These are phyloP conservation scores for Heterococcus sp. DNA, from an alignment of 108 stramenopile species.

Conservation along the genomic window DNA sequence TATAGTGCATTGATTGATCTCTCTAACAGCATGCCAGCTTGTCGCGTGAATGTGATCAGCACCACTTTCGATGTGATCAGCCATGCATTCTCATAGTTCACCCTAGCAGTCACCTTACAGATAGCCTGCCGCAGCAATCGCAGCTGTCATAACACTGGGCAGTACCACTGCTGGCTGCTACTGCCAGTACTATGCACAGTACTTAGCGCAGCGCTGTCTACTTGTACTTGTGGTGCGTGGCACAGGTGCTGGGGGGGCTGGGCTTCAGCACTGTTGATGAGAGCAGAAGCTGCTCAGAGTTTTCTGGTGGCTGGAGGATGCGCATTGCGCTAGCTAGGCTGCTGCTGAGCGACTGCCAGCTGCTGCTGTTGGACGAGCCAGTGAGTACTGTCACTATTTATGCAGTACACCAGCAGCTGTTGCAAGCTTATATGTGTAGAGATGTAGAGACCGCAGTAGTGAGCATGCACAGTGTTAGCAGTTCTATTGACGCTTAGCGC, in stretches of 20 bases:
- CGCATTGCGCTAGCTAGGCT: conserved; percentile 78
- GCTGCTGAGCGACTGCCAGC: conserved; percentile 71
- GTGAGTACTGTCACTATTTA: too few species aligned
- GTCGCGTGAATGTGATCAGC: not conserved
- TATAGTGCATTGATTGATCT: not conserved
- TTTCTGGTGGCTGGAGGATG: conserved; percentile 94
- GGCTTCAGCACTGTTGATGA: conserved; percentile 73
- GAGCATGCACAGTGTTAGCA: too few species aligned
- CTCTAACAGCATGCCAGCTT: not conserved
- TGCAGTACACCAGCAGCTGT: too few species aligned
- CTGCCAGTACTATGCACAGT: not conserved
- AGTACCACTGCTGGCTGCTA: not conserved
- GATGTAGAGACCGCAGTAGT: too few species aligned
- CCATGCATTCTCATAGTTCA: not conserved
- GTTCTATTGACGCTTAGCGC: too few species aligned
- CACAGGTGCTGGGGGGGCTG: conserved; percentile 72
- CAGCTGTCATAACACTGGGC: not conserved
- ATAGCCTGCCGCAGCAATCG: not conserved
- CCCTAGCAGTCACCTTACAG: not conserved
- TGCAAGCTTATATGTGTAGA: too few species aligned
- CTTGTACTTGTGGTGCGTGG: not conserved
- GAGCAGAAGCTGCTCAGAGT: conserved; percentile 71
- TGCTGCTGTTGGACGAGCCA: conserved; percentile 83
- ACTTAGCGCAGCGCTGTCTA: not conserved
- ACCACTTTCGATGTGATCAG: not conserved